Percentiles rank a stretch among this genome's conserved stretches.
phyloP scores from a whole-genome alignment of 495 filamentous ascomycete species.

The Pyrenula aspistea region DNA sequence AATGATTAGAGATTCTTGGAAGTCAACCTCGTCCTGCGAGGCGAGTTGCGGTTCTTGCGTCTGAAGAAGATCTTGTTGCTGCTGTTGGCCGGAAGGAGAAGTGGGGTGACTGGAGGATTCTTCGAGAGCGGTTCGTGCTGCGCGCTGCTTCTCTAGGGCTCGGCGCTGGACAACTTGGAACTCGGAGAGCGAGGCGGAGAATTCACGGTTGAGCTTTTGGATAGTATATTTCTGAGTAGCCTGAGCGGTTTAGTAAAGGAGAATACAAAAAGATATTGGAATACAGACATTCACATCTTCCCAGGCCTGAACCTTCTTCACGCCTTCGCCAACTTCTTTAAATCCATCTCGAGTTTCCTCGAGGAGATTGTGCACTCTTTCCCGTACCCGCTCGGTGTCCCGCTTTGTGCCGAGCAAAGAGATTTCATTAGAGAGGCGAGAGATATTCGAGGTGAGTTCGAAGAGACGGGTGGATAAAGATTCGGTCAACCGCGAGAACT shows the following conservation, averaged over 20 bases:
- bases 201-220: conserved; percentile 84
- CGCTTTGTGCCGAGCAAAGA: conserved; percentile 75
- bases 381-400: conserved; percentile 82
- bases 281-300: conserved; percentile 75
- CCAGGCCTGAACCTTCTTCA: conserved; percentile 88
- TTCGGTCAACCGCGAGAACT: conserved; percentile 73
- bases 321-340: conserved; percentile 82
- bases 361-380: conserved; percentile 74
- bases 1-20: conserved; percentile 89
- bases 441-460: conserved; percentile 73
- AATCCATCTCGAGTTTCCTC: conserved; percentile 78
- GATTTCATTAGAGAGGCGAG: conserved; percentile 67
- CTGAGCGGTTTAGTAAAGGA: conserved; percentile 27
- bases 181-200: conserved; percentile 72
- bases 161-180: conserved; percentile 84
- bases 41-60: conserved; percentile 74
- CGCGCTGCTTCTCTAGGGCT: conserved; percentile 85
- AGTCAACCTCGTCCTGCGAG: conserved; percentile 90
- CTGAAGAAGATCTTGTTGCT: conserved; percentile 45
- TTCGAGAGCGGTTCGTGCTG: conserved; percentile 63
- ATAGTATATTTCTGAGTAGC: conserved; percentile 89
- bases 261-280: not conserved
- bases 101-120: conserved; percentile 26
- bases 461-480: conserved; percentile 78
- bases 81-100: conserved; percentile 19